Base-by-base conservation (phyloP, 2,329 filamentous ascomycete species). In the Metarhizium humberi region DNA sequence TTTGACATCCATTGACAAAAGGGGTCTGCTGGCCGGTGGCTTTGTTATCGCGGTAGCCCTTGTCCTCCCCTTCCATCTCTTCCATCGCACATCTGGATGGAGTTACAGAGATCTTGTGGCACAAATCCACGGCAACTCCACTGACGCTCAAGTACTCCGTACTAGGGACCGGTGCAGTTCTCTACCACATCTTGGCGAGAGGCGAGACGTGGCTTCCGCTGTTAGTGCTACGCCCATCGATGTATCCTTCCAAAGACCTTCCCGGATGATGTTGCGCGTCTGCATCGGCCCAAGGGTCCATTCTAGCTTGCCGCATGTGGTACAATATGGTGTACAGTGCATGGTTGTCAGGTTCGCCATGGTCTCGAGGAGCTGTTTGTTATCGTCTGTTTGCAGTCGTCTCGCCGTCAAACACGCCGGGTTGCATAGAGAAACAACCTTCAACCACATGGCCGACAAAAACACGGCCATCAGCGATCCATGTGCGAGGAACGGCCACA, bases 91-190 rank as follows among this genome's bases (percentile, higher is more conserved):
- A 52, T 52, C 40, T 52, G 40, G 40, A 45, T 36, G 40, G 40
- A 10, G 51, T 46, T 47, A 52, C 51, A 52, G 32, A 46, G 40
- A 52, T 52, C 40, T 46, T 46, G 51, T 47, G 29, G 3, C 40
- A 52, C 51, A 45, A 34, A 11, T 25, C 25, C 25, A 25, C 25
- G 25, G 25, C 25, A 25, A 25, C 25, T 4, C 25, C 25, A 25
- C 25, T 25, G 25, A 25, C 25, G 25, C 25, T 25, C 25, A 25
- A 25, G 25, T 25, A 25, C 20, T 25, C 20, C 20, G 20, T 25
- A 25, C 25, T 25, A 25, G 25, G 4, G 25, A 4, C 25, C 25
- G 25, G 25, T 25, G 25, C 25, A 13, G 25, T n/a, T 51, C 50
- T 51, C 34, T 38, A 43, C 50, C 50, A 42, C 50, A 6, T 11